Evolutionary conservation across 257 asterid genomes (phyloP), one percentile per base, ranked within the genome.

Genomic region (Phtheirospermum japonicum): DNA sequence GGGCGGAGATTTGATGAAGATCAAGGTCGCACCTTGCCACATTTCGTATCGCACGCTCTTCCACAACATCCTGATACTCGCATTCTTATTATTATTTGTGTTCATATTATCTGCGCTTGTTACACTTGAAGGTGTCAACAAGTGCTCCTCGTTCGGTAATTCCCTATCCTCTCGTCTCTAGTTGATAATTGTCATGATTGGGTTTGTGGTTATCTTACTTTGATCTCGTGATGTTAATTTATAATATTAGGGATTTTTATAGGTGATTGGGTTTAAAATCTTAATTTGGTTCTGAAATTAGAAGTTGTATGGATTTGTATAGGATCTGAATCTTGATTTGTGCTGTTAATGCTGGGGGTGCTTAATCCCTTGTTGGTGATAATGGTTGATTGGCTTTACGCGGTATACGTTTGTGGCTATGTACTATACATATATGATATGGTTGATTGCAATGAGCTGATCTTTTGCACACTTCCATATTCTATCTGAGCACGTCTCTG

Each of bases 91-190:
- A n/a, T n/a, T n/a, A n/a, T n/a, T n/a, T 70, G 87, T 88, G 68
- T 88, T 91, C 83, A 88, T 91, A 80, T 83, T 88, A 59, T 86
- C 96, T 19, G 98, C 98, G 13, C 68, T 86, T 63, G 82, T 88
- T 76, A 91, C 98, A 67, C 95, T 91, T 14, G 98, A 91, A 83
- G 98, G 98, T 74, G 98, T 86, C 84, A 91, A 91, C 83, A 88
- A 91, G 80, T 91, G 98, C 81, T 91, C 98, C 75, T 81, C 98
- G 14, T 68, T 91, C 9, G 98, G 98, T 91, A 80, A 23, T 71
- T 59, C 9, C 69, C 50, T 45, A n/a, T n/a, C n/a, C n/a, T n/a
- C n/a, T n/a, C n/a, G n/a, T n/a, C n/a, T n/a, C n/a, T n/a, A n/a
- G n/a, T n/a, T n/a, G n/a, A n/a, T n/a, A n/a, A n/a, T n/a, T n/a